phyloP scores from a whole-genome alignment of 2,329 filamentous ascomycete species.

The Leptodontidium sp. region DNA sequence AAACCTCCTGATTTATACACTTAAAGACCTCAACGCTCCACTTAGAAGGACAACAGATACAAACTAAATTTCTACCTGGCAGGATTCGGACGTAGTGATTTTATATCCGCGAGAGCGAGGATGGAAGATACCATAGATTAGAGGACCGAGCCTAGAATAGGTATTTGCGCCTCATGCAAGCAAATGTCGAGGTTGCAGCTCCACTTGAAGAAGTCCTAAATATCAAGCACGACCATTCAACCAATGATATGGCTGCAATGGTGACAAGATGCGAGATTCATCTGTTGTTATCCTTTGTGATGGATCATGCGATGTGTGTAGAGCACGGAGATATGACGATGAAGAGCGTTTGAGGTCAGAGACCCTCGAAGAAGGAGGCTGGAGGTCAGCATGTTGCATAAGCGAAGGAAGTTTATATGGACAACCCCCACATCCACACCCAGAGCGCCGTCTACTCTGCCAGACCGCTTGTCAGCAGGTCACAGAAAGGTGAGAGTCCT shows the following conservation, averaged over 20 bases:
- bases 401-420: slow-evolving; percentile 1
- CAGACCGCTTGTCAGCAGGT: slow-evolving; percentile 5
- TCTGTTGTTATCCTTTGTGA: background rate
- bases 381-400: slow-evolving; percentile 1
- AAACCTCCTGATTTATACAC: background rate
- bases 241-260: background rate
- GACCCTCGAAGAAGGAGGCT: background rate
- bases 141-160: too few relatives aligned
- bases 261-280: background rate
- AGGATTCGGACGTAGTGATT: too few relatives aligned
- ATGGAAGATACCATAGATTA: too few relatives aligned
- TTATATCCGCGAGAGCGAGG: too few relatives aligned
- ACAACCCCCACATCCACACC: background rate
- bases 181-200: background rate
- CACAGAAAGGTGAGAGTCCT: background rate
- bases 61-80: too few relatives aligned
- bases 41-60: too few relatives aligned
- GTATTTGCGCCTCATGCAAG: background rate
- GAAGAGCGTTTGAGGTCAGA: background rate
- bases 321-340: slow-evolving; percentile 2
- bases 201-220: background rate
- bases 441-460: background rate
- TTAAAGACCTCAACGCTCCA: background rate
- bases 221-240: background rate
- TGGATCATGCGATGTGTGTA: background rate